Conservation (phyloP, 108 stramenopile species). For the Cafeteria roenbergensis region DNA sequence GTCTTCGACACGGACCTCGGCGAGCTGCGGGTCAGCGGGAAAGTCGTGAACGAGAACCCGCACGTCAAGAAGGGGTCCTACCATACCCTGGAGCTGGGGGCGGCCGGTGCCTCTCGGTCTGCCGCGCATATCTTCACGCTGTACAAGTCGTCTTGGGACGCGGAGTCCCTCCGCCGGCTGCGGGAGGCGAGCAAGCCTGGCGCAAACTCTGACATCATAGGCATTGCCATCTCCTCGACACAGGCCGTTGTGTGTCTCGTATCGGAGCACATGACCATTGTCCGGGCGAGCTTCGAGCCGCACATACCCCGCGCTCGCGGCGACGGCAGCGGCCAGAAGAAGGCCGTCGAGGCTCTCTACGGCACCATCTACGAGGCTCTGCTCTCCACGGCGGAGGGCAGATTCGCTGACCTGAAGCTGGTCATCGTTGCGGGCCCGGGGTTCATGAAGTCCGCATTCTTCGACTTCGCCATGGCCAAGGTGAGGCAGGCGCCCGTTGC, state of each 20-base stretch:
- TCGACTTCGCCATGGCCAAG: conserved; percentile 57
- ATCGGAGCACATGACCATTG: conserved; percentile 69
- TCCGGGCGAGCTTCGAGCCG: conserved; percentile 70
- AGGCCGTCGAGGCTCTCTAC: conserved; percentile 70
- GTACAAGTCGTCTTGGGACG: conserved; percentile 86
- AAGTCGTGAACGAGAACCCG: conserved; percentile 55
- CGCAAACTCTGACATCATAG: conserved; percentile 88
- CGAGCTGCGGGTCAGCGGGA: conserved; percentile 66
- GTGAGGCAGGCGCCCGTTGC: conserved; percentile 23
- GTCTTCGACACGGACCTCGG: conserved; percentile 75
- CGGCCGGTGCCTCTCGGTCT: neutral
- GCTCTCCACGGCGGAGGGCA: conserved; percentile 61
- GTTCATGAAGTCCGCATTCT: conserved; percentile 84
- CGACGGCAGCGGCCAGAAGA: conserved; percentile 60
- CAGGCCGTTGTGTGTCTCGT: conserved; percentile 84
- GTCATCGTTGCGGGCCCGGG: conserved; percentile 75
- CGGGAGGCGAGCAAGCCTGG: conserved; percentile 71
- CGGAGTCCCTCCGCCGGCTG: conserved; percentile 69
- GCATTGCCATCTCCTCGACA: conserved; percentile 72
- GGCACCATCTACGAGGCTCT: conserved; percentile 80
- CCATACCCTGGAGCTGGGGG: conserved; percentile 81
- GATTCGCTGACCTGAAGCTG: conserved; percentile 69
- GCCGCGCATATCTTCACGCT: conserved; percentile 65
- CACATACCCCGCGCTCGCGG: conserved; percentile 82
- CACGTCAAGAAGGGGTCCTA: conserved; percentile 79